A percentile compares a stretch with the other conserved stretches of the same genome.
These are phyloP conservation scores for Pyrus betulifolia DNA, from an alignment of 306 rosid species.

Conservation along the genomic window DNA sequence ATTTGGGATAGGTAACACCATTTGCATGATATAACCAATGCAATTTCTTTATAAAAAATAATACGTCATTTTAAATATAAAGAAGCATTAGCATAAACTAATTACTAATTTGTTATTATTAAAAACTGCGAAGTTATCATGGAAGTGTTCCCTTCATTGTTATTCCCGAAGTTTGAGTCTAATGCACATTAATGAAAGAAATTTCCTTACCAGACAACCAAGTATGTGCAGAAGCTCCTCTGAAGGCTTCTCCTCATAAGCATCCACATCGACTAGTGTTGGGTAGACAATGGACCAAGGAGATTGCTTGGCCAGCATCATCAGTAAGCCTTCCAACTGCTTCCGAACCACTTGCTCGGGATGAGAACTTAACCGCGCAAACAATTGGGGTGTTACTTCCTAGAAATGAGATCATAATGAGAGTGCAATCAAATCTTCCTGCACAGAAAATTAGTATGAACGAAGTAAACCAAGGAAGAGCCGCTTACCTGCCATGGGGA, in stretches of 20 bases:
- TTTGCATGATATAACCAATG: neutral
- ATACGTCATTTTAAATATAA: neutral
- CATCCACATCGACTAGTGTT: slow-evolving; percentile 77
- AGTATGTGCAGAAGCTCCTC: slow-evolving; percentile 86
- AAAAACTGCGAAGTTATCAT: neutral
- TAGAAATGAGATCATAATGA: slow-evolving; percentile 27
- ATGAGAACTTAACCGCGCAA: slow-evolving; percentile 88
- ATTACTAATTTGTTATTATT: neutral
- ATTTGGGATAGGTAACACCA: neutral
- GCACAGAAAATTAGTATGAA: slow-evolving; percentile 4
- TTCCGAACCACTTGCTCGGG: slow-evolving; percentile 78
- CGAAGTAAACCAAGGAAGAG: slow-evolving; percentile 17
- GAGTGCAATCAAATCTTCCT: slow-evolving; percentile 13
- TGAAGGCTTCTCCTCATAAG: slow-evolving; percentile 80
- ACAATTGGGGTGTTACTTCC: slow-evolving; percentile 91
- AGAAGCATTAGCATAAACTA: neutral
- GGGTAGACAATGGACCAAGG: slow-evolving; percentile 92
- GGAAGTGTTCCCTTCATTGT: neutral
- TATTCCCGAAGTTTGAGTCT: neutral
- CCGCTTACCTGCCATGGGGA: slow-evolving; percentile 89
- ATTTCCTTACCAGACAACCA: slow-evolving; percentile 68
- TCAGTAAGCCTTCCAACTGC: slow-evolving; percentile 85
- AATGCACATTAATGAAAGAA: slow-evolving; percentile 17
- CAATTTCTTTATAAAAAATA: neutral
- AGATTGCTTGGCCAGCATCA: slow-evolving; percentile 87